phyloP scores from a whole-genome alignment of 208 protist species.

The Trypanosoma congolense region DNA sequence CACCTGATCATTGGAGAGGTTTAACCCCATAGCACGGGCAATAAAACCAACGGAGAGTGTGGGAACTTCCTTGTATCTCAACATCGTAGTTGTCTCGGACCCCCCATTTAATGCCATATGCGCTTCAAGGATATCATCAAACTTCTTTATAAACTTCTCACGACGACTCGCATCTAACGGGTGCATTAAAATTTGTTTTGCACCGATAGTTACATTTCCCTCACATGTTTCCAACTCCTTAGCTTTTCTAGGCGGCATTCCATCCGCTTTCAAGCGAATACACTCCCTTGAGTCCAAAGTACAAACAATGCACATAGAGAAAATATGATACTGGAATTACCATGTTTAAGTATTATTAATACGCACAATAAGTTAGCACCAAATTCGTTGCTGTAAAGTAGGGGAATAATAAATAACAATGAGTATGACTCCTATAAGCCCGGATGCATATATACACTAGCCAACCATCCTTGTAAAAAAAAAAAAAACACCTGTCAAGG shows the following conservation, averaged over 20 bases:
- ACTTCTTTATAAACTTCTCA: constrained; percentile 9
- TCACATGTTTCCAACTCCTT: not conserved
- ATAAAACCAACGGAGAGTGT: constrained; percentile 73
- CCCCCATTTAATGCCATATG: constrained; percentile 6
- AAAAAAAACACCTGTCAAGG: no score
- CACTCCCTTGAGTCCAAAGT: not conserved
- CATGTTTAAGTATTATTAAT: no score
- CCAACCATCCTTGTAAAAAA: no score
- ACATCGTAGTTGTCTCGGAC: not conserved
- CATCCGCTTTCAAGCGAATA: not conserved
- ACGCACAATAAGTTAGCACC: no score
- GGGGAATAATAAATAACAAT: no score
- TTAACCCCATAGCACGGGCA: constrained; percentile 81
- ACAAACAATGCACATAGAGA: not conserved
- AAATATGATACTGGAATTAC: no score
- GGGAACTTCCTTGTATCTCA: constrained; percentile 29
- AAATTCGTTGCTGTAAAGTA: no score
- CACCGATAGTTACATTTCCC: constrained; percentile 17
- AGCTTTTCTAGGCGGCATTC: constrained; percentile 15
- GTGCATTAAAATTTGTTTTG: constrained; percentile 14
- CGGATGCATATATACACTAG: no score
- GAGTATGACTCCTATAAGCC: no score
- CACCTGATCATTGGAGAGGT: constrained; percentile 57
- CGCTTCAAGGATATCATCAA: constrained; percentile 20
- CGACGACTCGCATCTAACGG: constrained; percentile 17